These are phyloP conservation scores for Nicotiana undulata DNA, from an alignment of 257 asterid species.

Conservation along the genomic window DNA sequence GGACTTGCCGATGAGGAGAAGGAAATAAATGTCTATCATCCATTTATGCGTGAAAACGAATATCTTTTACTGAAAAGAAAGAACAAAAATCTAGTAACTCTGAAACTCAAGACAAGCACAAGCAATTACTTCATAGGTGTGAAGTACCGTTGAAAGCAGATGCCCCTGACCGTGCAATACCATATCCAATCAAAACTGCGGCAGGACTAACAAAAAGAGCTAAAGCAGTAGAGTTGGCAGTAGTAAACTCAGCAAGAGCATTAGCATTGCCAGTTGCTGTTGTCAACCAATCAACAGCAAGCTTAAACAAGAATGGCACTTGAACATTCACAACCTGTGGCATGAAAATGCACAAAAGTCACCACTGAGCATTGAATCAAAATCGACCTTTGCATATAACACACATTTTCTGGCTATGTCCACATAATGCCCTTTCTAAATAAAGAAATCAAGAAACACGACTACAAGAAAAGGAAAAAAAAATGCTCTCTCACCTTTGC, in stretches of 20 bases:
- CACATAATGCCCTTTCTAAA: neutral
- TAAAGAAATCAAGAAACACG: neutral
- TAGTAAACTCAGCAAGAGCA: slow-evolving; percentile 66
- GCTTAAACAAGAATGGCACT: slow-evolving; percentile 95
- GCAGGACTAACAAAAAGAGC: slow-evolving; percentile 87
- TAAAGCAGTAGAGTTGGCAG: slow-evolving; percentile 68
- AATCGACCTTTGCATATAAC: neutral
- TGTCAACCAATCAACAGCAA: slow-evolving; percentile 92
- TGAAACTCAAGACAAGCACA: slow-evolving; percentile 19
- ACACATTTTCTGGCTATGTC: neutral
- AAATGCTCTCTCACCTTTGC: slow-evolving; percentile 41
- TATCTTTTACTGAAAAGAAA: neutral
- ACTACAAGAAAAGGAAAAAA: neutral
- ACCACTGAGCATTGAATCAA: neutral
- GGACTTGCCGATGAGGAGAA: neutral
- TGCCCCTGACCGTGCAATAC: slow-evolving; percentile 85
- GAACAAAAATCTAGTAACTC: neutral
- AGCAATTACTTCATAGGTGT: slow-evolving; percentile 33
- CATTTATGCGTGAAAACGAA: neutral
- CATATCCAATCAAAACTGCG: slow-evolving; percentile 86
- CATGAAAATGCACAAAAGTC: slow-evolving; percentile 6
- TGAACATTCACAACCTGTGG: slow-evolving; percentile 90
- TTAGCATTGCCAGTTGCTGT: slow-evolving; percentile 65
- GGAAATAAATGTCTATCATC: neutral
- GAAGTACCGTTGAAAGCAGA: slow-evolving; percentile 88